Base-by-base conservation (phyloP, 2,329 filamentous ascomycete genomes). In the Byssothecium circinans region DNA sequence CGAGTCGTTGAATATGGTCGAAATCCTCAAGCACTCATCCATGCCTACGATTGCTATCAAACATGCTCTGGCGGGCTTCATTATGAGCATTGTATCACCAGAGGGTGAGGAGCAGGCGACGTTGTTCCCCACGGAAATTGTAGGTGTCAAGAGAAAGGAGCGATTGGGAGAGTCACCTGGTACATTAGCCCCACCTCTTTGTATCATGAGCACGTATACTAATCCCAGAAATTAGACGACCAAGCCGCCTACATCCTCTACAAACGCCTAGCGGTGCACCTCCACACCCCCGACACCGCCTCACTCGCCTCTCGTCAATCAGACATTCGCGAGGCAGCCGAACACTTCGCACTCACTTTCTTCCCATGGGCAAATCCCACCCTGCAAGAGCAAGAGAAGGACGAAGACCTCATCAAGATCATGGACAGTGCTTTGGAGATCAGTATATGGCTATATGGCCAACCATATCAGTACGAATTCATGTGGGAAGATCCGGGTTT, bases 331-430 rank as follows among this genome's bases (percentile, higher is more conserved):
- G 64, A 68, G 57, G 63, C 64, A n/a, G 65, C 67, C 1, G 63
- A 67, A 41, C 61, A 66, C 47, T 69, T 69, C 49, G 54, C 59
- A 4, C 54, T 69, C 4, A 62, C 63, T 0, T 69, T 69, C 52
- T 69, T 69, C 39, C 64, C 65, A 1, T 69, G 67, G 67, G 62
- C 64, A 4, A 62, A 67, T 41, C 67, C 67, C 2, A 36, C 43
- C 2, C 52, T 52, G 10, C 43, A 45, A 10, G 67, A 69, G 29
- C 52, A 58, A 20, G 64, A 66, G 8, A 60, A 58, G 29, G 67
- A 69, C 7, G 57, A 62, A 8, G 56, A 66, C 35, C 56, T 69
- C 1, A 50, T 58, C 4, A 47, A 51, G 6, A 52, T 67, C 22
- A 62, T 69, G 10, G 51, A 33, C 10, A 55, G 54, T n/a, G 58